Base-by-base conservation (phyloP, 202 grass and related monocot species). In the Carex sylvatica region DNA sequence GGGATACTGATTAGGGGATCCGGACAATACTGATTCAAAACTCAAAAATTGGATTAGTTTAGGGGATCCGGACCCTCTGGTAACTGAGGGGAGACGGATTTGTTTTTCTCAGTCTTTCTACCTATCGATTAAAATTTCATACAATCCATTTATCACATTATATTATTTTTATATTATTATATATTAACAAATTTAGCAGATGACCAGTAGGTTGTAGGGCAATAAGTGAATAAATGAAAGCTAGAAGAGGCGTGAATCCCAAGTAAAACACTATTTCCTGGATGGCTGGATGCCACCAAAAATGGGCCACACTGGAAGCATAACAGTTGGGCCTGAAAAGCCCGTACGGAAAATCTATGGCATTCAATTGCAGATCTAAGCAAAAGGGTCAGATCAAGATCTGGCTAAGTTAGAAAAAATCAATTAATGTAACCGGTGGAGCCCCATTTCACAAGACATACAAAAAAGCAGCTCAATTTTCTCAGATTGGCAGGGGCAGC, bases 331-430 rank as follows among this genome's bases (percentile, higher is more conserved):
- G 54, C 59, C 59, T 81, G 60, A 47, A 53, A 74, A 51, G 44
- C 46, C 70, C 70, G 70, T 74, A 74, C 70, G 70, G 35, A 6
- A 22, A 66, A 81, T 79, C 76, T 51, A 13, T 23, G 26, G 55
- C 55, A 62, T 79, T 81, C 33, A 81, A 81, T 81, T 63, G 12
- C 54, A 79, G 76, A 79, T 79, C 78, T 81, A 64, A 66, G 60
- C 59, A 36, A 56, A 77, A 54, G 18, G 31, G 35, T 72, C 42
- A 28, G 42, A 18, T 72, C 68, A 71, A 47, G 70, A 73, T 73
- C 70, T 73, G 70, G 12, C 11, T 12, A 52, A 52, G 9, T 52
- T 51, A 9, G 15, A 16, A 51, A 70, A 71, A 72, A 40, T 53
- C 47, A 54, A 75, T 24, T 30, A n/a, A 30, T 8, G 71, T 2